Evolutionary conservation across 805 yeast species (phyloP), one percentile per base, ranked within the genome.

Genomic region (Candida loeiensis): DNA sequence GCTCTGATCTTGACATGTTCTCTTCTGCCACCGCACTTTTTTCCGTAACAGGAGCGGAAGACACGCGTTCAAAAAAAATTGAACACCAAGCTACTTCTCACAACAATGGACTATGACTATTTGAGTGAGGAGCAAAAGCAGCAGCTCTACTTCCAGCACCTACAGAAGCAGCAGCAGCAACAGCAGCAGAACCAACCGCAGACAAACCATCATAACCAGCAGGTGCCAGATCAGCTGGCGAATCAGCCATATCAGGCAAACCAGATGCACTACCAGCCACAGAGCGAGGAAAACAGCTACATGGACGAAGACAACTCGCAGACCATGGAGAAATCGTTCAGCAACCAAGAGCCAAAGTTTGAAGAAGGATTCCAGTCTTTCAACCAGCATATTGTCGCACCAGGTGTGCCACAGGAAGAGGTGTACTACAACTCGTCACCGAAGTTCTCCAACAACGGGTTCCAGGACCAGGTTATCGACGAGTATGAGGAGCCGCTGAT

Each of bases 241-340:
- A 51, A 37, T 29, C 47, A 44, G 28, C 49, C 43, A 29, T 47
- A 42, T 26, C 48, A 45, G 26, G 44, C 45, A 26, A 43, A 32
- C 28, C 20, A 14, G 27, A 34, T 34, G 36, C 45, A 43, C 13
- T 34, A 43, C 26, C 22, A 41, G 8, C 31, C 27, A n/a, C 44
- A 37, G 20, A 53, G 59, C 16, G 22, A 40, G 20, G 58, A 55
- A 20, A 65, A 55, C 39, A 57, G 65, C 45, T 66, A 53, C 45
- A 67, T 68, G 73, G 73, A 68, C 16, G 71, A 66, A 35, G 74
- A 66, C 45, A 51, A 59, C 19, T 46, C 55, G 18, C 50, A 51
- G n/a, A 44, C 50, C 40, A 36, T 53, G 40, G 51, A 48, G 20
- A 40, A 26, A 11, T 17, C 36, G 9, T 20, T 38, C 16, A 38